Evolutionary conservation across 306 rosid species (phyloP), one percentile per base, ranked within the genome.

Genomic region (Sophora flavescens): DNA sequence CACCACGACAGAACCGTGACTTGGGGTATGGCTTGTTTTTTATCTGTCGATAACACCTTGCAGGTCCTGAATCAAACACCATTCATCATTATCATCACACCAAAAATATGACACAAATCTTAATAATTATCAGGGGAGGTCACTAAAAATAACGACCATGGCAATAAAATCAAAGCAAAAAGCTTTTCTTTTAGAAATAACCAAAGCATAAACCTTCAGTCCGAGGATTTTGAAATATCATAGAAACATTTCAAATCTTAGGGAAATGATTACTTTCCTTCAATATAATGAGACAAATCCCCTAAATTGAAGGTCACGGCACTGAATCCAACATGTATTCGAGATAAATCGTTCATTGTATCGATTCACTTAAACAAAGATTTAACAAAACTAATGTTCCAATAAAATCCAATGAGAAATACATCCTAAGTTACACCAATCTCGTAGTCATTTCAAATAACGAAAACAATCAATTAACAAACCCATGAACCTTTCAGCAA

Each of bases 1-100:
- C 97, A 83, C 97, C 97, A 59, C 96, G 96, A 61, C 96, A 93
- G 45, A 70, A 93, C 22, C 98, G 90, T 12, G 98, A 93, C 68
- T 91, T 93, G 0, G 98, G 98, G 54, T 93, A 93, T 0, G 98
- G 95, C 56, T 91, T 91, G 83, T 91, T 93, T 52, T 93, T 89
- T 3, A 93, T 93, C 62, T 91, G 97, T 3, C 95, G 81, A 53
- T 93, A 90, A 77, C 96, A 93, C 45, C 98, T 87, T 1, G 94
- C 96, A n/a, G 95, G 98, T 78, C 95, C 96, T 93, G 33, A 41
- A 80, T 38, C 12, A 59, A 45, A 74, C 42, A 82, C 12, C n/a
- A 67, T 44, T 28, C n/a, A 28, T 4, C 13, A 28, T 50, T 57
- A 70, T 9, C 18, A 47, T 48, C 50, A 36, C 5, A 38, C 0